These are phyloP conservation scores for Cercospora sojina DNA, from an alignment of 2,329 filamentous ascomycete species.

Conservation along the genomic window DNA sequence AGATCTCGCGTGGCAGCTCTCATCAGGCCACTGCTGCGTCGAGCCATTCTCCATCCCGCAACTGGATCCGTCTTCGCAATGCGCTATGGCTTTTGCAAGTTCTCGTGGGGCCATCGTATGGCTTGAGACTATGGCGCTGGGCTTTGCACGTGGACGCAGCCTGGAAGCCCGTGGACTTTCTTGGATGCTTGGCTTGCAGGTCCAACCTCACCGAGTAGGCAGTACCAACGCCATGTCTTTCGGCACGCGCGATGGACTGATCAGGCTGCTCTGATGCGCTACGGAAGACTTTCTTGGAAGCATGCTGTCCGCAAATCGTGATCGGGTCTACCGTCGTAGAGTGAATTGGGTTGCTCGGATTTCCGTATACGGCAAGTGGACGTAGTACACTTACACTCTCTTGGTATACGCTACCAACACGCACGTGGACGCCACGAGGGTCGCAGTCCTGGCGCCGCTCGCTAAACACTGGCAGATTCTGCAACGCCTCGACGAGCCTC, in stretches of 20 bases:
- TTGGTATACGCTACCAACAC: neutral
- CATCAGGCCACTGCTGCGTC: neutral
- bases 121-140: neutral
- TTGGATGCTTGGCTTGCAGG: neutral
- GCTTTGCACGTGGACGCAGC: neutral
- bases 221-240: neutral
- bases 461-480: neutral
- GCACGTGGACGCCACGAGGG: neutral
- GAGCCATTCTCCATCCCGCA: neutral
- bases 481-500: neutral
- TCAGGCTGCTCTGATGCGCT: neutral
- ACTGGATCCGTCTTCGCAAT: neutral
- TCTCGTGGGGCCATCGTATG: neutral
- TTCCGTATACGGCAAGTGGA: neutral
- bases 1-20: neutral
- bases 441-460: neutral
- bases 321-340: neutral
- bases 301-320: neutral
- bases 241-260: neutral
- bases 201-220: neutral
- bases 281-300: neutral
- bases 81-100: neutral
- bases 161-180: neutral
- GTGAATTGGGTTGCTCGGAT: neutral
- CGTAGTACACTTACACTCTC: neutral